Base-by-base conservation (phyloP, 306 rosid genomes). In the Medicago lupulina region DNA sequence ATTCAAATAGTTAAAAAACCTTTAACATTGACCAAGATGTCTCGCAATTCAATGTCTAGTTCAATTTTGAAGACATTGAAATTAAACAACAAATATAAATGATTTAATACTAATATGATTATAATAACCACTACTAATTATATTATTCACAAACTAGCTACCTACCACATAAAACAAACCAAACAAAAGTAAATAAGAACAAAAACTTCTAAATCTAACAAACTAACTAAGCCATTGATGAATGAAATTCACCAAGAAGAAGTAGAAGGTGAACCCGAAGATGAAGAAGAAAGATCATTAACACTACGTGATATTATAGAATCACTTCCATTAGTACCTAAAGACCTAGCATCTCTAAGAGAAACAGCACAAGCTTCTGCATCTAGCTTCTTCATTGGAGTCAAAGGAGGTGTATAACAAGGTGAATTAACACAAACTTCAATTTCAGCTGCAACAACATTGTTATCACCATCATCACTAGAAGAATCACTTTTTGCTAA, bases 301-400 rank as follows among this genome's bases (percentile, higher is more conserved):
- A 85, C 68, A 31, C 87, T 90, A 18, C 80, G 86, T 31, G 67
- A 61, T 31, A 61, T 23, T 12, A 58, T 8, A 18, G 96, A 91
- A 23, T 94, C 97, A 82, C 89, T 89, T 8, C 83, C 93, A 5
- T 91, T 90, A 64, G 91, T 86, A n/a, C 78, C 88, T 18, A 87
- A 36, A 0, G 93, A 85, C 62, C 80, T 84, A n/a, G 84, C 90
- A 69, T 93, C 87, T 50, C 86, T 86, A 3, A 92, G 87, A 72
- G 97, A 88, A 77, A 94, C 81, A 6, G 97, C 90, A 57, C 85
- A 86, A 17, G 89, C 98, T 72, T 85, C 95, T 1, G 91, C 85
- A 0, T 91, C 88, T 15, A 92, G 95, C 81, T 90, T 92, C 88
- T 89, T 91, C 92, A 92, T 89, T 12, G 97, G 99, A 19, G 84